Percentiles rank a stretch among this genome's conserved stretches.
phyloP scores from a whole-genome alignment of 352 stramenopile genomes.

The Nothophytophthora sp. region DNA sequence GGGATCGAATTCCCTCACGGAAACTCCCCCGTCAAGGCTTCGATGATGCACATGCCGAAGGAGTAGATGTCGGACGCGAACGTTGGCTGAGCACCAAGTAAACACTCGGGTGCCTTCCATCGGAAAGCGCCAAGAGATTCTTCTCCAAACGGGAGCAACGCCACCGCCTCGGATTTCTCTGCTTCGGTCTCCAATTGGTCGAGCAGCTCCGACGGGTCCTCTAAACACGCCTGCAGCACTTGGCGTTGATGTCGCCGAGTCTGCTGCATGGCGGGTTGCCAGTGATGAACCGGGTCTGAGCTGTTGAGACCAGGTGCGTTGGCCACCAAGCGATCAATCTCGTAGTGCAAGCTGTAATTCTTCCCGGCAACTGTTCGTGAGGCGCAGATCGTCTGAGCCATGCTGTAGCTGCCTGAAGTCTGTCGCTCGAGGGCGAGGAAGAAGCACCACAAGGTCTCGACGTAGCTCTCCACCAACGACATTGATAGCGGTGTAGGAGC shows the following conservation, averaged over 20 bases:
- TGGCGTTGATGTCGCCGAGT: background rate
- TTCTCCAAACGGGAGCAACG: background rate
- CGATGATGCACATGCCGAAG: conserved; percentile 2
- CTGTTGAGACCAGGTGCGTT: background rate
- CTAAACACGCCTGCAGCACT: background rate
- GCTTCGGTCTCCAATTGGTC: background rate
- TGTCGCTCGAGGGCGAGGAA: background rate
- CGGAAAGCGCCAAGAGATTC: background rate
- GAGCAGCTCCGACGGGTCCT: background rate
- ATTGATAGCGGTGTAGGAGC: background rate
- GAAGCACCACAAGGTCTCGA: background rate
- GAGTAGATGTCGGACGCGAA: conserved; percentile 7
- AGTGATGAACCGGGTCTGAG: background rate
- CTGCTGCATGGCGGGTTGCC: background rate
- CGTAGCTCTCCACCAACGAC: background rate
- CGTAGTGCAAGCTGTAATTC: background rate
- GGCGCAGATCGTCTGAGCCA: background rate
- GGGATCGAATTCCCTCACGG: background rate
- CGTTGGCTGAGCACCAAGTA: background rate
- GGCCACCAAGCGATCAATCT: background rate
- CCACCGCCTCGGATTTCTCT: background rate
- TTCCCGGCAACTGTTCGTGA: background rate
- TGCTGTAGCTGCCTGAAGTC: background rate
- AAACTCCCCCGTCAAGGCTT: background rate
- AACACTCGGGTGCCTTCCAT: conserved; percentile 2